A percentile compares a stretch with the other conserved stretches of the same genome.
Conservation (phyloP, 805 yeast species). For the Vanderwaltozyma polyspora region DNA sequence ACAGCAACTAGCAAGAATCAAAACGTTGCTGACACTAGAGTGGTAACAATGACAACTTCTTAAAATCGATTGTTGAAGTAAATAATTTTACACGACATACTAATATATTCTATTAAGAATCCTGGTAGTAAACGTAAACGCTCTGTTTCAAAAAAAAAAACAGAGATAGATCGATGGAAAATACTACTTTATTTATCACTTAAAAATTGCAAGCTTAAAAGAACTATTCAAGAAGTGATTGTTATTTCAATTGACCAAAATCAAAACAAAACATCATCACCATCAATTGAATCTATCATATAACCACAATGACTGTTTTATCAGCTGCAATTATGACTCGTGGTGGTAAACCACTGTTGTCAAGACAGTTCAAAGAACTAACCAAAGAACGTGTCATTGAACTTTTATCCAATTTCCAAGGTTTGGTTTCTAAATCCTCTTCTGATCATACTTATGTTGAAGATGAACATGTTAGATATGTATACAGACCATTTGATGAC, state of each 20-base stretch:
- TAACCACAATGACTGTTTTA: slow-evolving; percentile 60
- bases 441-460: slow-evolving; percentile 90
- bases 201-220: too few species aligned
- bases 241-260: too few species aligned
- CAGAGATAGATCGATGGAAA: too few species aligned
- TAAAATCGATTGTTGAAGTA: too few species aligned
- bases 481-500: slow-evolving; percentile 92
- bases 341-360: slow-evolving; percentile 82
- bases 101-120: too few species aligned
- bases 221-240: too few species aligned
- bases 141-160: too few species aligned
- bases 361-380: slow-evolving; percentile 84
- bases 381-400: slow-evolving; percentile 78
- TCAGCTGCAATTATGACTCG: slow-evolving; percentile 93
- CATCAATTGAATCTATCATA: too few species aligned
- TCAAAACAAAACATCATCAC: too few species aligned
- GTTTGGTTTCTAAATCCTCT: slow-evolving; percentile 52
- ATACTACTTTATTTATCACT: too few species aligned
- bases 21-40: background rate
- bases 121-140: background rate
- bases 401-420: slow-evolving; percentile 74
- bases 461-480: slow-evolving; percentile 82
- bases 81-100: too few species aligned
- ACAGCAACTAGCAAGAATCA: background rate
- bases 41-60: background rate